A percentile compares a stretch with the other conserved stretches of the same genome.
Conservation (phyloP, 768 basidiomycete species). For the Rhodotorula paludigena region DNA sequence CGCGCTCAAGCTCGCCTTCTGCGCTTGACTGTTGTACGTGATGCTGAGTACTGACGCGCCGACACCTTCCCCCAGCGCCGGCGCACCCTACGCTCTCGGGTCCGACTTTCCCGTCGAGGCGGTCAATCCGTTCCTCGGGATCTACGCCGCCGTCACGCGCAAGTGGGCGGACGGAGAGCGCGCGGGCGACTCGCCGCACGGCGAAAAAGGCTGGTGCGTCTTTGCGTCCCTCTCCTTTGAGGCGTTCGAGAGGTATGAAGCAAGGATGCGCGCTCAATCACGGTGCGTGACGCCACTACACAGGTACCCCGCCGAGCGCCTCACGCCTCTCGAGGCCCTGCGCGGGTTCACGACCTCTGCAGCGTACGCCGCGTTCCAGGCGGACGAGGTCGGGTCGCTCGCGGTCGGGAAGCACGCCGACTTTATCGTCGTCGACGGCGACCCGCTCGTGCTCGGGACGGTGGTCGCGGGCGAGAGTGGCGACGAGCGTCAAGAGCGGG, state of each 20-base stretch:
- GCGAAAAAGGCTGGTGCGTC: conserved; percentile 70
- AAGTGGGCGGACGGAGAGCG: conserved; percentile 59
- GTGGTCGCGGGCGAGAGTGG: neutral
- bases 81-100: conserved; percentile 65
- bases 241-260: neutral
- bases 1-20: too few species aligned
- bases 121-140: conserved; percentile 80
- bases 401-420: conserved; percentile 76
- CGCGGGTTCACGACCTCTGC: conserved; percentile 78
- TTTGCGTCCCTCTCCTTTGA: neutral
- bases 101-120: conserved; percentile 92
- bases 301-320: conserved; percentile 70
- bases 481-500: conserved; percentile 43
- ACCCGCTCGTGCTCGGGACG: conserved; percentile 66
- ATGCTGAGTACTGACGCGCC: conserved; percentile 53
- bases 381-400: conserved; percentile 67
- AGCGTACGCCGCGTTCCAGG: conserved; percentile 79
- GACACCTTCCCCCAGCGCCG: conserved; percentile 39
- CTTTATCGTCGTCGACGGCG: conserved; percentile 72
- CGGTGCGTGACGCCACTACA: too few species aligned
- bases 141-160: conserved; percentile 81
- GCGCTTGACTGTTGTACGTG: too few species aligned
- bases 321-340: conserved; percentile 74
- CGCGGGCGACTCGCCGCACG: conserved; percentile 63
- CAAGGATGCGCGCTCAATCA: too few species aligned